Base-by-base conservation (phyloP, 306 rosid species). In the Rubus parviflorus region DNA sequence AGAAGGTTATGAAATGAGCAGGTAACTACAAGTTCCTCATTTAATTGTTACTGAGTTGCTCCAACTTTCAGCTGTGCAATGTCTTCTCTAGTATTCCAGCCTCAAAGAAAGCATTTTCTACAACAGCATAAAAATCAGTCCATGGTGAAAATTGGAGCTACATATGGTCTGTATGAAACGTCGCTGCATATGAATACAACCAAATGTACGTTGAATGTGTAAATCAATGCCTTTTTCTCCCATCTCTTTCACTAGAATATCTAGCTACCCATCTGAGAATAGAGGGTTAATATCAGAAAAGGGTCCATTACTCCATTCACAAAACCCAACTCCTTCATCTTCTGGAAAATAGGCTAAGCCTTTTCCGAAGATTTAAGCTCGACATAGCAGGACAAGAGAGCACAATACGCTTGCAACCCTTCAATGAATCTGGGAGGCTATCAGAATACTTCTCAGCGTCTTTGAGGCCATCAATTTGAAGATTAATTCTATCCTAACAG, bases 71-170 rank as follows among this genome's bases (percentile, higher is more conserved):
- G 56, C 85, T 75, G 79, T 62, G 47, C 19, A 38, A 25, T 52
- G 83, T 76, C 81, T 87, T 92, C 61, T 88, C 95, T 43, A 67
- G 46, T 37, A 72, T 64, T 40, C 87, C 85, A 15, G 75, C 88
- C 84, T 90, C 90, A 71, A 83, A 68, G 82, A 88, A 92, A 41
- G 88, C 86, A 19, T 85, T 88, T 14, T 90, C 91, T 42, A 82
- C 90, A 23, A 77, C 13, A 37, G 49, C 42, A 83, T 87, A 90
- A 12, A 85, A 68, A 74, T 43, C 94, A 92, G 79, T 85, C 81
- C 42, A 85, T 72, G 10, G 72, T 73, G n/a, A n/a, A n/a, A n/a
- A n/a, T n/a, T n/a, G n/a, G n/a, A n/a, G n/a, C n/a, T n/a, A n/a
- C n/a, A n/a, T n/a, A n/a, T n/a, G n/a, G n/a, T n/a, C n/a, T n/a